Percentiles rank a stretch among this genome's conserved stretches.
phyloP scores from a whole-genome alignment of 2,329 filamentous ascomycete genomes.

The Neonectria punicea region DNA sequence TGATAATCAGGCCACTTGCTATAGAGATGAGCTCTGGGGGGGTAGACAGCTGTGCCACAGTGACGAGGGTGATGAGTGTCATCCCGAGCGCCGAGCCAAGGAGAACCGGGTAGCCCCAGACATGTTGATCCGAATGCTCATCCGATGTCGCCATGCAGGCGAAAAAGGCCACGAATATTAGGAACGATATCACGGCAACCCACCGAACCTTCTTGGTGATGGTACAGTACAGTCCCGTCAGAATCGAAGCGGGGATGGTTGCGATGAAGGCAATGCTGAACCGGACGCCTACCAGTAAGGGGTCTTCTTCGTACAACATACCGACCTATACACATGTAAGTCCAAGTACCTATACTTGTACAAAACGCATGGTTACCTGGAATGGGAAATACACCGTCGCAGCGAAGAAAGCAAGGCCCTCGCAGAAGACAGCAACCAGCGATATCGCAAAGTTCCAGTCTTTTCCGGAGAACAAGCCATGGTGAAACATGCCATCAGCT shows the following conservation, averaged over 20 bases:
- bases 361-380: slow-evolving; percentile 32
- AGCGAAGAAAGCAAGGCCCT: slow-evolving; percentile 49
- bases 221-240: slow-evolving; percentile 47
- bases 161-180: slow-evolving; percentile 47
- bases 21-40: slow-evolving; percentile 51
- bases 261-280: slow-evolving; percentile 49
- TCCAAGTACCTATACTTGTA: background rate
- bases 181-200: slow-evolving; percentile 40
- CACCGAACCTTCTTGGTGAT: slow-evolving; percentile 41
- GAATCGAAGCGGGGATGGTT: slow-evolving; percentile 43
- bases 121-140: slow-evolving; percentile 31
- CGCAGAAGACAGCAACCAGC: slow-evolving; percentile 47
- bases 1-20: slow-evolving; percentile 51
- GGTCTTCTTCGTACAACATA: slow-evolving; percentile 50
- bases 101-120: slow-evolving; percentile 52
- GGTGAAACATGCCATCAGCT: slow-evolving; percentile 54
- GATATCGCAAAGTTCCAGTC: slow-evolving; percentile 52
- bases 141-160: slow-evolving; percentile 49
- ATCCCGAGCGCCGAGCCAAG: slow-evolving; percentile 50
- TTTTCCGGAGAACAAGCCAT: slow-evolving; percentile 47
- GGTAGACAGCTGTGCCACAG: slow-evolving; percentile 51
- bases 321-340: slow-evolving; percentile 19
- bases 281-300: slow-evolving; percentile 46
- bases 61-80: slow-evolving; percentile 48
- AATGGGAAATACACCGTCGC: slow-evolving; percentile 51